Evolutionary conservation across 768 basidiomycete genomes (phyloP), one percentile per base, ranked within the genome.

Genomic region (Boletus bicolor): DNA sequence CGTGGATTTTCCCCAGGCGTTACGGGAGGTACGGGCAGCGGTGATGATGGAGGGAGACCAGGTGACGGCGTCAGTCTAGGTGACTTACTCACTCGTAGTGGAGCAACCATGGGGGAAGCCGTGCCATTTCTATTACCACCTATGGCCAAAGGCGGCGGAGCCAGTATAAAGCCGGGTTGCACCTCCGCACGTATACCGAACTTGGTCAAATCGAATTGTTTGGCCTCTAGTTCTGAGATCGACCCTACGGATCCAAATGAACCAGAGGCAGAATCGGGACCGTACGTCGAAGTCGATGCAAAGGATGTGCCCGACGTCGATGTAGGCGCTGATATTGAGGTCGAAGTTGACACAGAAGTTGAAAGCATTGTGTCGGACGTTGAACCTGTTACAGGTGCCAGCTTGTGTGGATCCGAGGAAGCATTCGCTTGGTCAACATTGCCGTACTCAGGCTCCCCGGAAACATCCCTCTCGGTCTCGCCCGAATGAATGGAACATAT

Each of bases 21-120:
- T 6, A 15, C 28, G 5, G 59, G 53, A 12, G 58, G 49, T 2
- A 52, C 41, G 1, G 56, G 54, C 11, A 66, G 54, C 9, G 64
- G 66, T 2, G 62, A 64, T 8, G 55, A 53, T 8, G 60, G 62
- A 38, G 57, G 54, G 34, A 53, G 32, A 45, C 59, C 42, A 44
- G 63, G 53, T 7, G 60, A 68, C 4, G 60, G 56, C 2, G 64
- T 34, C 26, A 58, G 44, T n/a, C 58, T 61, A 11, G 69, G 67
- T 0, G 64, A 58, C 58, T 73, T 71, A 50, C 53, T 54, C 19
- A 71, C 35, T 11, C 69, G 62, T 0, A 71, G 45, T 0, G 70
- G 70, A 8, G 71, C 67, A 3, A 71, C 58, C 0, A 35, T 30
- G 0, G 68, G 48, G 1, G 64, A 57, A 1, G 48, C 39, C 19